These are phyloP conservation scores for Hibiscus syriacus DNA, from an alignment of 345 rosid genomes.

Conservation along the genomic window DNA sequence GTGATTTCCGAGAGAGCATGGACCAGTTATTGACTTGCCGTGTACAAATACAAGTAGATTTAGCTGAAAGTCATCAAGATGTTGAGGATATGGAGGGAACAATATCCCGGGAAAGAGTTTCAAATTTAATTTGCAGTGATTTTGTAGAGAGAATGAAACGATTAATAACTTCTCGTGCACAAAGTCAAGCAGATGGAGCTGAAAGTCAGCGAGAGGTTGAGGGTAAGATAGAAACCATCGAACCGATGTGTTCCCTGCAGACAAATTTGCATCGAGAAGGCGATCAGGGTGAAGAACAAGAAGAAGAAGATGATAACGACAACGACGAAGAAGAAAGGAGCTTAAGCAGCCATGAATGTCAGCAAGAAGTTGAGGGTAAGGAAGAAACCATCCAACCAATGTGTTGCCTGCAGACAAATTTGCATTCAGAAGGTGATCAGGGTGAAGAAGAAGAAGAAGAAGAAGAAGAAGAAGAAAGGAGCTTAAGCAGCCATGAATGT, in stretches of 20 bases:
- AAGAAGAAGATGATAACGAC: background rate
- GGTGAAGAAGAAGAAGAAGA: background rate
- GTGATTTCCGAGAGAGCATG: slow-evolving; percentile 32
- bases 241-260: slow-evolving; percentile 20
- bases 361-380: too few species aligned
- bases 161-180: slow-evolving; percentile 44
- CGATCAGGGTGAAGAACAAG: background rate
- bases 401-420: too few species aligned
- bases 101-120: background rate
- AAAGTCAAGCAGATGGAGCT: slow-evolving; percentile 26
- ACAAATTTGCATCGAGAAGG: too few species aligned
- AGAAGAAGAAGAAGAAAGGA: too few species aligned
- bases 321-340: too few species aligned
- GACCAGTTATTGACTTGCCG: slow-evolving; percentile 51
- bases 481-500: too few species aligned
- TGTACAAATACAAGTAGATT: slow-evolving; percentile 29
- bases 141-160: slow-evolving; percentile 46
- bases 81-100: slow-evolving; percentile 22
- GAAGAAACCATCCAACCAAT: too few species aligned
- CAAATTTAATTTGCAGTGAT: background rate
- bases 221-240: slow-evolving; percentile 22
- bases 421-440: slow-evolving; percentile 8
- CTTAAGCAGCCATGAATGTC: too few species aligned
- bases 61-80: slow-evolving; percentile 16
- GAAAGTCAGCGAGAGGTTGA: slow-evolving; percentile 19